Evolutionary conservation across 805 yeast species (phyloP).

Genomic region (Alloascoidea hylecoeti): DNA sequence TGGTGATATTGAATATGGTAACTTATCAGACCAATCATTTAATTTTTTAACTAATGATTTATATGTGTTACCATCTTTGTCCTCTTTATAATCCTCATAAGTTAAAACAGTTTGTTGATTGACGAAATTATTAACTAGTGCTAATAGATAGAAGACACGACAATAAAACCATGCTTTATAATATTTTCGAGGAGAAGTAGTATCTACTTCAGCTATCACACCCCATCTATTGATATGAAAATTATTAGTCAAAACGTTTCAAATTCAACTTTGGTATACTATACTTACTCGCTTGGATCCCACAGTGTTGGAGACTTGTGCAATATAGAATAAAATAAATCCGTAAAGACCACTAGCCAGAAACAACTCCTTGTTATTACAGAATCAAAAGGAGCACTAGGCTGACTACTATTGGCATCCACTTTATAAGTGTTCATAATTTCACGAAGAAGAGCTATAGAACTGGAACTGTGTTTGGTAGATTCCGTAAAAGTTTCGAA

Average conservation of each 20-base stretch:
- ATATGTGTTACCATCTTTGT: not conserved
- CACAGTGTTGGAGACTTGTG: not conserved
- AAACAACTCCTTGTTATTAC: not conserved
- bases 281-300: not conserved
- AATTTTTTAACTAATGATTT: not conserved
- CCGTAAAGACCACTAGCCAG: not conserved
- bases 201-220: too few species aligned
- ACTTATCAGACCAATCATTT: not conserved
- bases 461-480: not conserved
- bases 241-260: too few species aligned
- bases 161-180: not conserved
- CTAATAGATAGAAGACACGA: constrained; percentile 1
- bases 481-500: not conserved
- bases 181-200: not conserved
- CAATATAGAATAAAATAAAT: not conserved
- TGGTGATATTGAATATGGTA: not conserved
- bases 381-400: not conserved
- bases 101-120: not conserved
- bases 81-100: not conserved
- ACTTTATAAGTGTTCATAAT: too few species aligned
- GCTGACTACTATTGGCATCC: not conserved
- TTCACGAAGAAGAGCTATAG: not conserved
- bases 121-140: not conserved
- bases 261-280: not conserved
- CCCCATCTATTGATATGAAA: too few species aligned